Evolutionary conservation across 371 early-diverging fungal genomes (phyloP), one percentile per base, ranked within the genome.

Genomic region (Rhizomucor pusillus): DNA sequence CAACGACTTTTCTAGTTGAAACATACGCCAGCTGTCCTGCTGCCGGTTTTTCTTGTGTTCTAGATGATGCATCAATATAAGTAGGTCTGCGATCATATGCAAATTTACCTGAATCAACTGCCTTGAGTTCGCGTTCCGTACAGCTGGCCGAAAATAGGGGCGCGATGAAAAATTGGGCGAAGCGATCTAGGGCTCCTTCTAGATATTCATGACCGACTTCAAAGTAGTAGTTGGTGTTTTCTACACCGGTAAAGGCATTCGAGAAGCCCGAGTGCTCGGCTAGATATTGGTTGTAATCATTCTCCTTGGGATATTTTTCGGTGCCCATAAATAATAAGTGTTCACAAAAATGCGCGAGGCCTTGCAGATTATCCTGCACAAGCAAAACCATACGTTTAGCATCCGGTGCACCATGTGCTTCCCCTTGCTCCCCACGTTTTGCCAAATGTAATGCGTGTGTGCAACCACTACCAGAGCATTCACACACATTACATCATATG

Each of bases 301-400:
- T 97, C 64, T 97, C 98, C 46, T 79, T 73, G n/a, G 96, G 98
- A 67, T 95, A 97, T 73, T 93, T 90, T 57, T 84, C 72, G 5
- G 81, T 84, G 39, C 85, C 85, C 94, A 97, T 90, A 69, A 97
- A 96, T 39, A 96, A 77, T 66, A 99, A 68, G 70, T 99, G 99
- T 69, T 99, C 99, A 67, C 93, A 91, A 67, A 99, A 99, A 74
- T 99, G 99, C 12, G 99, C 98, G 56, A 99, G 72, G 0, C 99
- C 99, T 62, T 88, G 90, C 37, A 89, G 73, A 48, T 84, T 81
- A 45, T 76, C 66, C 75, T 77, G 67, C 11, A 41, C 41, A 10
- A 2, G 16, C 29, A 43, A 39, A 25, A 16, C 46, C 51, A 45
- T 18, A 20, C 29, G 47, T 18, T 29, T 29, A 29, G 29, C 29